Percentiles rank a stretch among this genome's conserved stretches.
Evolutionary conservation across 768 basidiomycete species (phyloP).

Genomic region (Lentinula detonsa): DNA sequence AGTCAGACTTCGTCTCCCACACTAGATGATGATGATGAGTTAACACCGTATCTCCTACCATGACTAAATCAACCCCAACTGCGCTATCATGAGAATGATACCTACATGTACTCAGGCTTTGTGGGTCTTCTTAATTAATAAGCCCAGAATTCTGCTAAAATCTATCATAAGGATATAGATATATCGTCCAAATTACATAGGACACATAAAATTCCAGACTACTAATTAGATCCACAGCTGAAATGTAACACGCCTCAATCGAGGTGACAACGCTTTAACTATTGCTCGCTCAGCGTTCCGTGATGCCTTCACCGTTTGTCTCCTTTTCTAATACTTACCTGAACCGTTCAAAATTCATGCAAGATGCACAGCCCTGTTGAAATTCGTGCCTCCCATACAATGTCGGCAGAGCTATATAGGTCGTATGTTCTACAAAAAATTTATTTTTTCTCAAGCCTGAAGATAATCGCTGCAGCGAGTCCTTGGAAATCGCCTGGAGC

Average conservation of each 20-base stretch:
- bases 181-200: no score
- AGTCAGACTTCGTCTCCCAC: neutral
- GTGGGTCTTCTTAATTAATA: no score
- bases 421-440: neutral
- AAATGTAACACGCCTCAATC: neutral
- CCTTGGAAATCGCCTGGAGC: neutral
- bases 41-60: neutral
- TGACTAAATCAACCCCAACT: neutral
- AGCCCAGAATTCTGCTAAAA: no score
- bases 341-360: neutral
- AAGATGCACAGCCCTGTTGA: neutral
- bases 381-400: neutral
- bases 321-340: neutral
- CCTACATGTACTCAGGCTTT: neutral
- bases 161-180: no score
- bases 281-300: neutral
- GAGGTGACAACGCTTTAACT: neutral
- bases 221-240: neutral
- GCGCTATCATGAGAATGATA: neutral
- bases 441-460: slow-evolving; percentile 1
- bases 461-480: neutral
- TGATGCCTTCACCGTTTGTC: neutral
- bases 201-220: neutral
- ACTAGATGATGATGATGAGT: no score
- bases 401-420: neutral